Conservation (phyloP, 2,329 filamentous ascomycete genomes). For the Cladophialophora bantiana region DNA sequence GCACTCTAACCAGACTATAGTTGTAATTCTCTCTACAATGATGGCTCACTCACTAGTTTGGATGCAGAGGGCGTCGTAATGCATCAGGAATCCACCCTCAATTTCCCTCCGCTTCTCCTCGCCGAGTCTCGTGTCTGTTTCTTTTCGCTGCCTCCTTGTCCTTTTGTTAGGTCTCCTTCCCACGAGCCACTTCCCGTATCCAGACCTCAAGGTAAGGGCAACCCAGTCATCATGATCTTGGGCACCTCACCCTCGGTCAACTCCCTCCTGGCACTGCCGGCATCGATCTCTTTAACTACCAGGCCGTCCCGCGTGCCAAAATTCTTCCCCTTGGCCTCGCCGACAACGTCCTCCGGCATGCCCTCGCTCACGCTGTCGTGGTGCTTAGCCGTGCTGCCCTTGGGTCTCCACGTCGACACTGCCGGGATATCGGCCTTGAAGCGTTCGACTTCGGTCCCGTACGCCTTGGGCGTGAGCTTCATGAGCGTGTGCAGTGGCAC, state of each 20-base stretch:
- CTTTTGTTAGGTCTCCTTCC: background rate
- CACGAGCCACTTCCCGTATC: too few species aligned
- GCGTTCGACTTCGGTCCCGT: conserved; percentile 87
- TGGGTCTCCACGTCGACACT: conserved; percentile 94
- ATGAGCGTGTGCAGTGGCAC: conserved; percentile 96
- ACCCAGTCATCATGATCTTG: conserved; percentile 20
- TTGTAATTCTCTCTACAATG: conserved; percentile 1
- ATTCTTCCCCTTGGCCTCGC: conserved; percentile 25
- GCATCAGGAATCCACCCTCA: background rate
- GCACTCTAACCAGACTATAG: background rate
- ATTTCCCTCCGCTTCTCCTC: background rate
- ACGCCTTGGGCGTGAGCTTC: conserved; percentile 92
- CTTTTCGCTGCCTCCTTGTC: background rate
- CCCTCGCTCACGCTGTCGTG: conserved; percentile 37
- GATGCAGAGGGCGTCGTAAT: background rate
- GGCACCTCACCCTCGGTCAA: conserved; percentile 8
- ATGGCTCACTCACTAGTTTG: background rate
- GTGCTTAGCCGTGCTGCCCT: conserved; percentile 57
- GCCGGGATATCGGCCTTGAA: conserved; percentile 92
- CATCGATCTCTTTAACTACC: background rate
- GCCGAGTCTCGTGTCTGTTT: background rate
- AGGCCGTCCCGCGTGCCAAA: background rate
- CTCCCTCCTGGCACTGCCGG: background rate
- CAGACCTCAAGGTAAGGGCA: conserved; percentile 24
- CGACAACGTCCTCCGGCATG: conserved; percentile 29